phyloP scores from a whole-genome alignment of 2,329 filamentous ascomycete genomes.

The Hymenoscyphus fraxineus region DNA sequence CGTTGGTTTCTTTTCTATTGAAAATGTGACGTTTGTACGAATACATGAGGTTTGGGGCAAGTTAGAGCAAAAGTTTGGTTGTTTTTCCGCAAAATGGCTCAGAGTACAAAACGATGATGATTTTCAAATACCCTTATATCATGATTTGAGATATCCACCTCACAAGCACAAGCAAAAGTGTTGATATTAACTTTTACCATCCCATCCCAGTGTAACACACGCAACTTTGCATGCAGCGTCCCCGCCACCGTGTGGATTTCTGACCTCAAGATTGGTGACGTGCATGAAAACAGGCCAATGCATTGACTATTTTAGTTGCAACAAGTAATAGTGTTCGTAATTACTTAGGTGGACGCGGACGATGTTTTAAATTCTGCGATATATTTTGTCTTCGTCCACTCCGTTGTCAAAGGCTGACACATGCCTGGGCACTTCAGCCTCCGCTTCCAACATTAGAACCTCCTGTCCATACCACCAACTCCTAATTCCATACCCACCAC shows the following conservation, averaged over 20 bases:
- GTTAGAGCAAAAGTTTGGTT: constrained; percentile 2
- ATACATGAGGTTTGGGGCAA: neutral
- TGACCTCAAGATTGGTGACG: neutral
- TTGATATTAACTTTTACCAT: neutral
- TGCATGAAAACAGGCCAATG: neutral
- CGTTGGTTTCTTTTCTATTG: constrained; percentile 3
- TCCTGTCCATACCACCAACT: neutral
- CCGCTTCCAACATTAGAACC: neutral
- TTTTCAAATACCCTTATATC: neutral
- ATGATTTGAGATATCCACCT: neutral
- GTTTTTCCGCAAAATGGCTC: neutral
- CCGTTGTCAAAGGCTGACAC: neutral
- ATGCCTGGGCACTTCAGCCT: neutral
- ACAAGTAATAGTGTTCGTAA: neutral
- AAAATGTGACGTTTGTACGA: constrained; percentile 4
- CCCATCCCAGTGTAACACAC: neutral
- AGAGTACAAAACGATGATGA: constrained; percentile 4
- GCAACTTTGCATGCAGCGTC: neutral
- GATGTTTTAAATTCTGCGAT: neutral
- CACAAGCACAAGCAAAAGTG: neutral
- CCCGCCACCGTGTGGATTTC: neutral
- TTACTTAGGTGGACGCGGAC: neutral
- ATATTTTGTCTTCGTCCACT: neutral
- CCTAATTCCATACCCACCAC: neutral
- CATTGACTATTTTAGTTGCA: neutral